A percentile compares a stretch with the other conserved stretches of the same genome.
These are phyloP conservation scores for Trichoderma guizhouense DNA, from an alignment of 2,329 filamentous ascomycete species.

Conservation along the genomic window DNA sequence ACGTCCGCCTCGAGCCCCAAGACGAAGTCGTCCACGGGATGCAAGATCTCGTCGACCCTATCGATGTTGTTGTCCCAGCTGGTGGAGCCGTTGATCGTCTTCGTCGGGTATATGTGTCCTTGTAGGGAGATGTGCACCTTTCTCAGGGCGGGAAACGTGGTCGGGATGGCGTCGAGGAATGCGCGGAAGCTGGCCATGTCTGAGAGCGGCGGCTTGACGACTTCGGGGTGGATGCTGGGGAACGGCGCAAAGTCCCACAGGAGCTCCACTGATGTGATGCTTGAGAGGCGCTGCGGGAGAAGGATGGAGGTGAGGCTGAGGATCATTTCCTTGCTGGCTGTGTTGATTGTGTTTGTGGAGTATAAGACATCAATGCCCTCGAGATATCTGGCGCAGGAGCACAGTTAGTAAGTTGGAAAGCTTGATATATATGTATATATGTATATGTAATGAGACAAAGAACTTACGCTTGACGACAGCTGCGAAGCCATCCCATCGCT, in stretches of 20 bases:
- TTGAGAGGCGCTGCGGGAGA: conserved; percentile 23
- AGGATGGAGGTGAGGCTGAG: conserved; percentile 21
- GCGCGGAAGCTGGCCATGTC: conserved; percentile 18
- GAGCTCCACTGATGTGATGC: conserved; percentile 26
- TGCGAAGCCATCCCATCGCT: conserved; percentile 31
- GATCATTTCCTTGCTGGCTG: conserved; percentile 23
- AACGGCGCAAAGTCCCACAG: conserved; percentile 25
- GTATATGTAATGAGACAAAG: neutral
- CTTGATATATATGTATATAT: neutral
- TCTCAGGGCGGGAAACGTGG: conserved; percentile 19
- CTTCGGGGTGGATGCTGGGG: neutral
- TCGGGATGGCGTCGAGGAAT: conserved; percentile 22
- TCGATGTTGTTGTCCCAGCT: neutral
- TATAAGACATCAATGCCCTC: conserved; percentile 32
- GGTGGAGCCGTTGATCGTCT: conserved; percentile 1
- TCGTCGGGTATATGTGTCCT: conserved; percentile 3
- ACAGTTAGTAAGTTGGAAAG: neutral
- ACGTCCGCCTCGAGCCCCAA: conserved; percentile 20
- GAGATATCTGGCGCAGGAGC: conserved; percentile 21
- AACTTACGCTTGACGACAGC: conserved; percentile 30
- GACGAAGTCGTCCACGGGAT: conserved; percentile 24
- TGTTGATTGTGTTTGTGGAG: conserved; percentile 28
- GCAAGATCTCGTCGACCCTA: neutral
- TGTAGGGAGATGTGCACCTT: conserved; percentile 24
- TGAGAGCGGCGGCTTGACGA: neutral